These are phyloP conservation scores for Zygosaccharomyces sapae DNA, from an alignment of 1,139 yeast genomes.

Conservation along the genomic window DNA sequence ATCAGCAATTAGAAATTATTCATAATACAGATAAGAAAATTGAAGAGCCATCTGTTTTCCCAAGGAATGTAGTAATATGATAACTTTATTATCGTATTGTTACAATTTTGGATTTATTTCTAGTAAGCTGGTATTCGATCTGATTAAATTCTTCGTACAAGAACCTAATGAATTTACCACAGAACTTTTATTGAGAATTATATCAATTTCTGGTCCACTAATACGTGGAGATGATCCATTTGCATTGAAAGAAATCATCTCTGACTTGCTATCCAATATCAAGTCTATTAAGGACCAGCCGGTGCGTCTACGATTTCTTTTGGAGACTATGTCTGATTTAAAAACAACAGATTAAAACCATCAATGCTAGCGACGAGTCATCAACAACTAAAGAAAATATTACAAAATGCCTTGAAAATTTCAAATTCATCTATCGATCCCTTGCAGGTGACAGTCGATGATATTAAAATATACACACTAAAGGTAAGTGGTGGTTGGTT, in stretches of 20 bases:
- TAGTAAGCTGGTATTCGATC: slow-evolving; percentile 70
- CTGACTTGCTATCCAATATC: slow-evolving; percentile 49
- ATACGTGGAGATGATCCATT: slow-evolving; percentile 87
- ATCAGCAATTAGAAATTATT: slow-evolving; percentile 23
- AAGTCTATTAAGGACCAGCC: slow-evolving; percentile 40
- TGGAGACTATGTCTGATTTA: slow-evolving; percentile 82
- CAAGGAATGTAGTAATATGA: slow-evolving; percentile 63
- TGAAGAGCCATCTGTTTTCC: slow-evolving; percentile 16
- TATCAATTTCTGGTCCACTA: slow-evolving; percentile 76
- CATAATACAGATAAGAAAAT: slow-evolving; percentile 29
- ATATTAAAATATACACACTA: slow-evolving; percentile 70
- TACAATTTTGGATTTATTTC: slow-evolving; percentile 76
- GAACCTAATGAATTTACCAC: slow-evolving; percentile 68
- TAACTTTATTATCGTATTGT: slow-evolving; percentile 70
- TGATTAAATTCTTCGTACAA: slow-evolving; percentile 54
- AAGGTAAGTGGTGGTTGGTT: slow-evolving; percentile 98
- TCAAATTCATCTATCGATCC: slow-evolving; percentile 60
- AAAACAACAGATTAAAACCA: slow-evolving; percentile 71
- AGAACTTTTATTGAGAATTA: slow-evolving; percentile 66
- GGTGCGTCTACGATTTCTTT: slow-evolving; percentile 73
- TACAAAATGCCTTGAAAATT: slow-evolving; percentile 43
- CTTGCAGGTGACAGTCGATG: slow-evolving; percentile 76
- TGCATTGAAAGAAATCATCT: slow-evolving; percentile 75
- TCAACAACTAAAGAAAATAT: slow-evolving; percentile 55
- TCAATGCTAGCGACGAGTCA: slow-evolving; percentile 33